Base-by-base conservation (phyloP, 768 basidiomycete genomes). In the Phallus indusiatus region DNA sequence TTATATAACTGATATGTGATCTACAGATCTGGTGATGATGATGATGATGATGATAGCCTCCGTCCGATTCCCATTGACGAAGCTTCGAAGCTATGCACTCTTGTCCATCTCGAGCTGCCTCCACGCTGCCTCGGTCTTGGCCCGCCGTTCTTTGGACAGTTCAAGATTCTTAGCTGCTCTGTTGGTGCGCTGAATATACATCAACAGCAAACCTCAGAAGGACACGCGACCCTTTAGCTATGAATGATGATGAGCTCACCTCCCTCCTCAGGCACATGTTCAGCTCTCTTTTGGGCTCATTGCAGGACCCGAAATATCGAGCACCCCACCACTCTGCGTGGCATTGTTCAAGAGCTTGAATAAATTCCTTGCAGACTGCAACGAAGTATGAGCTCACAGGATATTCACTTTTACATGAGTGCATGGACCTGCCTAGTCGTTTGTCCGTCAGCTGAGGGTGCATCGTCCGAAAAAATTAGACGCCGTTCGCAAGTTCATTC, bases 391-490 rank as follows among this genome's bases (percentile, higher is more conserved):
- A 42, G 36, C 12, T 42, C 42, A 42, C 4, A 28, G 28, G 2
- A 28, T 28, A 28, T 28, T 28, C 7, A 7, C 28, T 28, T 28
- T 28, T 28, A n/a, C 28, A 28, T 28, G 2, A 28, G n/a, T 14
- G 16, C 8, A 16, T 2, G 10, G 22, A 51, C 50, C 35, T 52
- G 48, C 84, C 77, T 61, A 80, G 64, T 67, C 77, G 78, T 69
- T 82, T 85, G 71, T 84, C 85, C 52, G 86, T 85, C 47, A 85
- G 69, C 66, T 87, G 86, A 50, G 85, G 78, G 67, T 88, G 86
- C 86, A 88, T 88, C n/a, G 4, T 21, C 9, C 12, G 12, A 4
- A 11, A 42, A n/a, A 42, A 42, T 4, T n/a, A 42, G n/a, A 42
- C 28, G 28, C 28, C 7, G 28, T 2, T 28, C 28, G 7, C 28